phyloP scores from a whole-genome alignment of 352 stramenopile species.

The Poterioochromonas sp. region DNA sequence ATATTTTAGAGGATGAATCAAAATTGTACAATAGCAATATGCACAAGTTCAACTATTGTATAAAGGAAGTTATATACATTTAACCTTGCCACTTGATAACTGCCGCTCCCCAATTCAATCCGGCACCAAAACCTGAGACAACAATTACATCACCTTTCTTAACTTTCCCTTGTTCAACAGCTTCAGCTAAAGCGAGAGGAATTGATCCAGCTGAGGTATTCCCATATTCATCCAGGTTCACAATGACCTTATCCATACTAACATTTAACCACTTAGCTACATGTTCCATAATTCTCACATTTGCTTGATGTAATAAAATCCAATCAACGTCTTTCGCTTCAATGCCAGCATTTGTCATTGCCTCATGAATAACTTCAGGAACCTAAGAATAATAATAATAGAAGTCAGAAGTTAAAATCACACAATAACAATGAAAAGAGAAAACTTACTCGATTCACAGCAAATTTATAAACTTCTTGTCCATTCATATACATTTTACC shows the following conservation, averaged over 20 bases:
- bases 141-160: constrained; percentile 75
- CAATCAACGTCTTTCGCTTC: constrained; percentile 64
- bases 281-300: constrained; percentile 74
- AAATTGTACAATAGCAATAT: too few species aligned
- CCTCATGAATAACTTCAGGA: constrained; percentile 60
- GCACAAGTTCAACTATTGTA: too few species aligned
- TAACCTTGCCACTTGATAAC: constrained; percentile 58
- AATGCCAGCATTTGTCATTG: constrained; percentile 58
- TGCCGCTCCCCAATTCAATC: constrained; percentile 63
- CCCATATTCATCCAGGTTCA: constrained; percentile 65
- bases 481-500: constrained; percentile 64
- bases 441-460: constrained; percentile 45
- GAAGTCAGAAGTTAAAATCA: neutral
- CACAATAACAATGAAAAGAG: neutral
- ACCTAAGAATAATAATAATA: constrained; percentile 50
- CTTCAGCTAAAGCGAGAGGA: constrained; percentile 64
- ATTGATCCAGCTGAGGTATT: constrained; percentile 71
- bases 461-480: constrained; percentile 70
- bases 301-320: constrained; percentile 66
- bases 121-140: constrained; percentile 66
- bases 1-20: too few species aligned
- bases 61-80: neutral
- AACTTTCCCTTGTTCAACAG: constrained; percentile 57
- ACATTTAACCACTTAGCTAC: constrained; percentile 62
- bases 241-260: constrained; percentile 67